Base-by-base conservation (phyloP, 371 early-diverging fungal genomes). In the Mortierella sp. region DNA sequence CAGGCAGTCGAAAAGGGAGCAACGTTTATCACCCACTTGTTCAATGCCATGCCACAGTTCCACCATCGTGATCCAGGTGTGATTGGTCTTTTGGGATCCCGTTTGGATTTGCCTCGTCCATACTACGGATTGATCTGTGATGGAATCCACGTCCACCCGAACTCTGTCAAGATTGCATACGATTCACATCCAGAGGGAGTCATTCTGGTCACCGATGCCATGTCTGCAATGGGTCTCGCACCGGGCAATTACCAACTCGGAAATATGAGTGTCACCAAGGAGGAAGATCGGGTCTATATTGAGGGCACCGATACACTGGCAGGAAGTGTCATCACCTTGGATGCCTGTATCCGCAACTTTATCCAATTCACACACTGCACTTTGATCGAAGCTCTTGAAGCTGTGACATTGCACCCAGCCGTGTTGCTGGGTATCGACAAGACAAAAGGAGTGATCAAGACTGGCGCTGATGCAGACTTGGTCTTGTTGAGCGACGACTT, bases 371-470 rank as follows among this genome's bases (percentile, higher is more conserved):
- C 95, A 6, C 90, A 90, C 18, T 93, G 93, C 55, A 84, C 87
- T 10, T 61, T 87, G 23, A 91, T 93, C 24, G 93, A 95, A 72
- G 95, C 94, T 16, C 79, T 95, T 52, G 94, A 95, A 66, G 92
- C 93, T 26, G 95, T 93, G 7, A 94, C 94, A 0, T 65, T 94
- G 55, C 92, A 93, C 65, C 94, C 95, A 3, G 95, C 95, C 16
- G 85, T 87, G 61, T 69, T 87, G 53, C 79, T 95, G 54, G 93
- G 92, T 19, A 91, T 95, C 45, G 79, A 84, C 43, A 74, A 88
- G 52, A 70, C 80, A 27, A 95, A 94, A 72, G 95, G 95, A 47
- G 90, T 91, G 3, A 72, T 95, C 55, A 81, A 83, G 50, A 83
- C 83, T 31, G 93, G 93, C 31, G 90, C 90, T 16, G 95, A 95